phyloP scores from a whole-genome alignment of 2,329 filamentous ascomycete genomes.

The Xylaria polymorpha region DNA sequence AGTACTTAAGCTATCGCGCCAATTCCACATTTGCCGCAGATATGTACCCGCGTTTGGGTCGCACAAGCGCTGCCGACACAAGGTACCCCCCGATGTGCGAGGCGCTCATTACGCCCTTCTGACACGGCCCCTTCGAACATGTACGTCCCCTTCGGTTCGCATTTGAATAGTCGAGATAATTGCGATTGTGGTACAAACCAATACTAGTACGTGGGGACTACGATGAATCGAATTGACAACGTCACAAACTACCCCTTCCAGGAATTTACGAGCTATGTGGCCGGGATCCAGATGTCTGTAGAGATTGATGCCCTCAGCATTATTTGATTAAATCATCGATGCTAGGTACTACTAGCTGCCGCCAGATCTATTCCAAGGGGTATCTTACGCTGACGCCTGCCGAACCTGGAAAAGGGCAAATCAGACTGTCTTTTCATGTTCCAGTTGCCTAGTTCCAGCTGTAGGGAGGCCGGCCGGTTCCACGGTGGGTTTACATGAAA shows the following conservation, averaged over 20 bases:
- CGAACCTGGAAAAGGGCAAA: slow-evolving; percentile 10
- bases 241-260: background rate
- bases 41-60: slow-evolving; percentile 3
- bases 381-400: slow-evolving; percentile 33
- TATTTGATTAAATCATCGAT: slow-evolving; percentile 9
- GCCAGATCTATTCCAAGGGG: slow-evolving; percentile 26
- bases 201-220: background rate
- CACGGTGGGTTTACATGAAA: slow-evolving; percentile 1
- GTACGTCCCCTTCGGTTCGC: background rate
- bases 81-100: background rate
- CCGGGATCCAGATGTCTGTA: background rate
- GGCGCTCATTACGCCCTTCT: slow-evolving; percentile 6
- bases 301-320: slow-evolving; percentile 7
- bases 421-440: slow-evolving; percentile 9
- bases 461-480: background rate
- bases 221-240: background rate
- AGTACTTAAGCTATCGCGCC: slow-evolving; percentile 18
- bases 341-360: slow-evolving; percentile 9
- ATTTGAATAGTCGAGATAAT: background rate
- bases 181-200: background rate
- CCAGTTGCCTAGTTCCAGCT: background rate
- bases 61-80: slow-evolving; percentile 3
- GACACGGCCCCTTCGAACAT: background rate
- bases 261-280: background rate
- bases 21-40: background rate